phyloP scores from a whole-genome alignment of 1,139 yeast species.

The Blastobotrys indianensis region DNA sequence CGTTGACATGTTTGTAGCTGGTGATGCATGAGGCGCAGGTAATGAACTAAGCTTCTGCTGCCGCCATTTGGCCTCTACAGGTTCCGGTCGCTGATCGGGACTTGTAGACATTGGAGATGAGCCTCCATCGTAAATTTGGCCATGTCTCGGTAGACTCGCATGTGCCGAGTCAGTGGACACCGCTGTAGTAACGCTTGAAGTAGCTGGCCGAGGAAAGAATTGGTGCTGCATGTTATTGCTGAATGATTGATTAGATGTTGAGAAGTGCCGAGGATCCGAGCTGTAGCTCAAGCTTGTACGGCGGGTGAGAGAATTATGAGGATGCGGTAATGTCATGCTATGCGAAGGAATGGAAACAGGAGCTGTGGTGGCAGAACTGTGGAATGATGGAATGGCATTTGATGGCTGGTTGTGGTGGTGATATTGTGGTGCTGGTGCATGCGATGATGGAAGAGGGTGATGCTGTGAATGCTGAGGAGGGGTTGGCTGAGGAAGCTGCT shows the following conservation, averaged over 20 bases:
- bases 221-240: slow-evolving; percentile 14
- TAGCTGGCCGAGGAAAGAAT: slow-evolving; percentile 27
- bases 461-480: background rate
- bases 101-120: slow-evolving; percentile 3
- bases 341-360: background rate
- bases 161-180: slow-evolving; percentile 24
- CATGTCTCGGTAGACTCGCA: background rate
- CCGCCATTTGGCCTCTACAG: slow-evolving; percentile 3
- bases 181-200: slow-evolving; percentile 23
- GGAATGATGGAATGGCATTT: too few species aligned
- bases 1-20: slow-evolving; percentile 4
- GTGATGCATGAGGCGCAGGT: background rate
- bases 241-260: slow-evolving; percentile 9
- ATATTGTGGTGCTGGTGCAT: too few species aligned
- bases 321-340: slow-evolving; percentile 8
- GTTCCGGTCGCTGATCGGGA: slow-evolving; percentile 3
- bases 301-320: slow-evolving; percentile 2
- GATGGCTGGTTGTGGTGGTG: too few species aligned
- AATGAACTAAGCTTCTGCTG: background rate
- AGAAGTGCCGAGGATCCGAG: slow-evolving; percentile 11
- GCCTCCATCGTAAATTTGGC: background rate
- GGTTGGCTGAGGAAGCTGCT: slow-evolving; percentile 4
- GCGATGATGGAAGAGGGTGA: too few species aligned
- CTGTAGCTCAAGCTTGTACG: slow-evolving; percentile 9
- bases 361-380: background rate